Percentiles rank a stretch among this genome's conserved stretches.
Conservation (phyloP, 164 flowering plant species). For the Annona squamosa region DNA sequence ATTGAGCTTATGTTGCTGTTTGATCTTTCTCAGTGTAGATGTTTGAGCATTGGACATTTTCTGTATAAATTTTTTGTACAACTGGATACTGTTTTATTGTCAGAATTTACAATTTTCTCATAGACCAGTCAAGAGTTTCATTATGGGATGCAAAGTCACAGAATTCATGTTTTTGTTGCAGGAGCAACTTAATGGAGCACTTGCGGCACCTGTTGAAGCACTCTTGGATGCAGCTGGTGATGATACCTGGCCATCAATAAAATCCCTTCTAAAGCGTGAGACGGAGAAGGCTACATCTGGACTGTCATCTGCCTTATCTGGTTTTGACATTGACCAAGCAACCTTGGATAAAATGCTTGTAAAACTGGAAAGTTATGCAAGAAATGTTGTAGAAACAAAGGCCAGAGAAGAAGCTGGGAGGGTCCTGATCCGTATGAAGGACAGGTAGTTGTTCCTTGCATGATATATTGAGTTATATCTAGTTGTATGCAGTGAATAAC, state of each 20-base stretch:
- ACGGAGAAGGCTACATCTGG: conserved; percentile 65
- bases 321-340: conserved; percentile 77
- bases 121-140: neutral
- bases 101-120: neutral
- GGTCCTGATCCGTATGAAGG: conserved; percentile 87
- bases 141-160: neutral
- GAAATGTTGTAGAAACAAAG: conserved; percentile 71
- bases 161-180: conserved; percentile 19
- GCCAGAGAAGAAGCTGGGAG: conserved; percentile 92
- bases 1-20: neutral
- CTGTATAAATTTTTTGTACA: neutral
- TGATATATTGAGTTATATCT: neutral
- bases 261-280: conserved; percentile 71
- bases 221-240: conserved; percentile 74
- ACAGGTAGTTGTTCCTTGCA: conserved; percentile 44
- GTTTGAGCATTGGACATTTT: neutral
- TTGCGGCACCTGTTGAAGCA: conserved; percentile 84
- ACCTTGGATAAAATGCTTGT: conserved; percentile 51
- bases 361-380: conserved; percentile 54
- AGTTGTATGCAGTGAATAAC: conserved; percentile 1
- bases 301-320: conserved; percentile 61
- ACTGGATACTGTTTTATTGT: neutral
- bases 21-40: neutral
- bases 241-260: conserved; percentile 93
- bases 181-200: conserved; percentile 68